phyloP scores from a whole-genome alignment of 2,329 filamentous ascomycete species.

The Anthostomella pinea region DNA sequence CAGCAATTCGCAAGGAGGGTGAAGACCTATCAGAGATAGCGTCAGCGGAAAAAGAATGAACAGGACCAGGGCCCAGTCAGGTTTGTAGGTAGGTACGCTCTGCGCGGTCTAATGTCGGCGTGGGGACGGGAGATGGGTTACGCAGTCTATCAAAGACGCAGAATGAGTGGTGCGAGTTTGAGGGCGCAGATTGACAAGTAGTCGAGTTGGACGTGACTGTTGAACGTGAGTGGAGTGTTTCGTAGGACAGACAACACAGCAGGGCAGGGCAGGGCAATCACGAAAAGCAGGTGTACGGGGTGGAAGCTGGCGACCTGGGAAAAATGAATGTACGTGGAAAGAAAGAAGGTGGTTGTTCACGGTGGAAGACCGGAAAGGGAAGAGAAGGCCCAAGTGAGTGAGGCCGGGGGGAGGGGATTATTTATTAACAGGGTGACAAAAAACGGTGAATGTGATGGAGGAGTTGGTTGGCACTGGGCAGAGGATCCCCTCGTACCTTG shows the following conservation, averaged over 20 bases:
- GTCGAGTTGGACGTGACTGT: slow-evolving; percentile 11
- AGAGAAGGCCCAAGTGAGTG: slow-evolving; percentile 10
- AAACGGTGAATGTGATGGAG: too few relatives aligned
- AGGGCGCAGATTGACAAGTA: slow-evolving; percentile 17
- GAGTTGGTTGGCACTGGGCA: too few relatives aligned
- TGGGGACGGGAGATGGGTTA: slow-evolving; percentile 14
- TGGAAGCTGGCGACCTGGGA: slow-evolving; percentile 31
- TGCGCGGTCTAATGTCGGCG: slow-evolving; percentile 18
- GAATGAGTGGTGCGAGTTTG: slow-evolving; percentile 25
- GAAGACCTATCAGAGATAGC: slow-evolving; percentile 23
- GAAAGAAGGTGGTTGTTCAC: slow-evolving; percentile 15
- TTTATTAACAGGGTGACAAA: slow-evolving; percentile 11
- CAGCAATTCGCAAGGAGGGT: slow-evolving; percentile 27
- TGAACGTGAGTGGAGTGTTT: too few relatives aligned
- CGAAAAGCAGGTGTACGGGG: slow-evolving; percentile 8
- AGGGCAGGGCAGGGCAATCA: too few relatives aligned
- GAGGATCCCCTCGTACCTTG: too few relatives aligned
- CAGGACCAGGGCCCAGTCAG: slow-evolving; percentile 10
- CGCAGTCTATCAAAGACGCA: slow-evolving; percentile 32
- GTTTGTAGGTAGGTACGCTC: slow-evolving; percentile 22
- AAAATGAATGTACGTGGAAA: slow-evolving; percentile 28
- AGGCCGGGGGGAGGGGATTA: slow-evolving; percentile 14
- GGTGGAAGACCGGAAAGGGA: slow-evolving; percentile 12
- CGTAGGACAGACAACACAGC: slow-evolving; percentile 21
- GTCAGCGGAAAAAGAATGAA: slow-evolving; percentile 22